Percentiles rank a stretch among this genome's conserved stretches.
Conservation (phyloP, 495 filamentous ascomycete species). For the Acidomyces sp. region DNA sequence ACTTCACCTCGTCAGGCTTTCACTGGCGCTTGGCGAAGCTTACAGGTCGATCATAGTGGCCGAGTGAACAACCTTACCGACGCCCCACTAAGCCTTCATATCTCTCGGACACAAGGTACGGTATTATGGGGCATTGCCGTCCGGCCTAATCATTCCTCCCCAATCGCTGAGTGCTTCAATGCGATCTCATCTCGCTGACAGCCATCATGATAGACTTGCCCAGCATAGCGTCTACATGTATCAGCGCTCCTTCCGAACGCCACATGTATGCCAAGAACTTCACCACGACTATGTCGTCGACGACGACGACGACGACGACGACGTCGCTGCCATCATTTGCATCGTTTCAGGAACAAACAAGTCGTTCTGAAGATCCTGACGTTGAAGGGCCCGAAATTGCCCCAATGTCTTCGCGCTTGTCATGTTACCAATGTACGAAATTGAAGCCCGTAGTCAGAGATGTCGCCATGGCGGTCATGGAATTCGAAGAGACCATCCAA, state of each 20-base stretch:
- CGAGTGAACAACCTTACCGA: neutral
- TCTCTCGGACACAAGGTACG: constrained; percentile 5
- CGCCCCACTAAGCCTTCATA: constrained; percentile 8
- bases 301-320: neutral
- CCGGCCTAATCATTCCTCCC: too few species aligned
- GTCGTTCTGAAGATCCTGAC: constrained; percentile 3
- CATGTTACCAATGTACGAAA: constrained; percentile 9
- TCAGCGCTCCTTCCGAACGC: too few species aligned
- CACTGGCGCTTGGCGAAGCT: constrained; percentile 8
- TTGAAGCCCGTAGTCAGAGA: constrained; percentile 11
- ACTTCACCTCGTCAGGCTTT: constrained; percentile 10
- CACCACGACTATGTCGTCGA: neutral
- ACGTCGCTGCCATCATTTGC: constrained; percentile 18
- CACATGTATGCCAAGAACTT: neutral
- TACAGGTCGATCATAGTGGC: constrained; percentile 7
- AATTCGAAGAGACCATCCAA: constrained; percentile 10
- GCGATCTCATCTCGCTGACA: too few species aligned
- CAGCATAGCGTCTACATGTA: too few species aligned
- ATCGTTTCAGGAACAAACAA: constrained; percentile 9
- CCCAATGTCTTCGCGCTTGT: constrained; percentile 5
- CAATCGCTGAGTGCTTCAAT: too few species aligned
- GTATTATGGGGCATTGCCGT: too few species aligned
- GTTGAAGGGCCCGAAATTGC: constrained; percentile 12
- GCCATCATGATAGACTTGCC: too few species aligned
- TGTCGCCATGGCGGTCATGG: constrained; percentile 8